Conservation (phyloP, 306 rosid genomes). For the Betula pendula region DNA sequence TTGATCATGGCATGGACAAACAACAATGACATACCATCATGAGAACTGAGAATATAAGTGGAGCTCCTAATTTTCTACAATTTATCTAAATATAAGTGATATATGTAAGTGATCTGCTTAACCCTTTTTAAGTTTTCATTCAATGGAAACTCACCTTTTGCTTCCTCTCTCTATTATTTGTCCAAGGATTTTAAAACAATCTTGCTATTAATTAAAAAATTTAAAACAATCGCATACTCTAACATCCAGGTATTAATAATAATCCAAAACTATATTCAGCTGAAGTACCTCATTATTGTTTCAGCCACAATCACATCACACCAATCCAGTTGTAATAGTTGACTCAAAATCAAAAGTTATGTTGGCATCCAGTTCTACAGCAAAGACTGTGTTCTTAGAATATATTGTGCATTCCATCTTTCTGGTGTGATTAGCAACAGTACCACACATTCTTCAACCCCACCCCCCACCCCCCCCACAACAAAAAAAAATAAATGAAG, state of each 20-base stretch:
- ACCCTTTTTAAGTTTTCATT: neutral
- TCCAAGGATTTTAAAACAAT: neutral
- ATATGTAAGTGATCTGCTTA: neutral
- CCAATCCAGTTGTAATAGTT: neutral
- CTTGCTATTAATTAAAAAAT: neutral
- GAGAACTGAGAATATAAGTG: neutral
- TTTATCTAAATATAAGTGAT: neutral
- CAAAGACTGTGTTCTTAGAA: neutral
- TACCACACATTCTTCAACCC: neutral
- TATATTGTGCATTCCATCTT: conserved; percentile 6
- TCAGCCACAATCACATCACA: neutral
- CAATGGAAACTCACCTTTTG: neutral
- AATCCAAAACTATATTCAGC: neutral
- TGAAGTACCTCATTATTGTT: neutral
- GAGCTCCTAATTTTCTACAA: neutral
- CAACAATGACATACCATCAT: conserved; percentile 2
- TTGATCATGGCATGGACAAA: neutral
- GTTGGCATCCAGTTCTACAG: neutral
- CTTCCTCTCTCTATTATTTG: neutral
- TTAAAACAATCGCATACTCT: neutral
- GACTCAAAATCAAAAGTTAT: neutral
- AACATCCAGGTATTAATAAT: neutral
- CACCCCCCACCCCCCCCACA: neutral
- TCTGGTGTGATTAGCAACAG: conserved; percentile 1
- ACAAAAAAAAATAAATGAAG: neutral